These are phyloP conservation scores for Cephaloascus albidus DNA, from an alignment of 805 yeast genomes.

Conservation along the genomic window DNA sequence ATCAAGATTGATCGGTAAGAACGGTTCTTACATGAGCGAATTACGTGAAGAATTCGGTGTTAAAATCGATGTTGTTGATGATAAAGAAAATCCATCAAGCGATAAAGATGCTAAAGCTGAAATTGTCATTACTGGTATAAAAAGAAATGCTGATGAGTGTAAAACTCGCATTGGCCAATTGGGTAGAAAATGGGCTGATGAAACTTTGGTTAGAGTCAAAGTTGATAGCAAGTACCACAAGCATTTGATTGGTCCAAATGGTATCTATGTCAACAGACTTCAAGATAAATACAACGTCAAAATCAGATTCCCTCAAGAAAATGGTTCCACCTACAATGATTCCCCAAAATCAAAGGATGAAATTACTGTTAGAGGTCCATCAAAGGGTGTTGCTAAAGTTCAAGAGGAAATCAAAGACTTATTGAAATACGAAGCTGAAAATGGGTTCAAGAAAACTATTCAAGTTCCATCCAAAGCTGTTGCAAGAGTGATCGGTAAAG, in stretches of 20 bases:
- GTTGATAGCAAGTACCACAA: constrained; percentile 77
- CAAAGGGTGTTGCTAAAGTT: constrained; percentile 79
- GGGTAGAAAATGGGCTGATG: constrained; percentile 78
- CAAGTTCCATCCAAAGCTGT: constrained; percentile 66
- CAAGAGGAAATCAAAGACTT: constrained; percentile 78
- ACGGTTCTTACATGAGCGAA: constrained; percentile 64
- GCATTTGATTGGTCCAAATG: constrained; percentile 74
- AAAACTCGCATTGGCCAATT: constrained; percentile 45
- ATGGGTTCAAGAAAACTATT: constrained; percentile 60
- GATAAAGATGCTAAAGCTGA: constrained; percentile 24
- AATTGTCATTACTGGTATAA: constrained; percentile 66
- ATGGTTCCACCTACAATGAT: constrained; percentile 14
- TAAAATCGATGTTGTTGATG: constrained; percentile 62
- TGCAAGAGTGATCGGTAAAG: constrained; percentile 81
- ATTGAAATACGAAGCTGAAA: constrained; percentile 77
- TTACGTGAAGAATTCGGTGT: constrained; percentile 69
- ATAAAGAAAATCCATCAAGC: constrained; percentile 22
- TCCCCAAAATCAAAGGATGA: constrained; percentile 46
- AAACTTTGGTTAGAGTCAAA: constrained; percentile 48
- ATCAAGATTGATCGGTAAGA: constrained; percentile 82
- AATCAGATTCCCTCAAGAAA: constrained; percentile 61
- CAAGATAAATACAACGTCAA: constrained; percentile 81
- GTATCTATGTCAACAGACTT: constrained; percentile 72
- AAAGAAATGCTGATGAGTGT: constrained; percentile 70
- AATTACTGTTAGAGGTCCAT: constrained; percentile 75